Conservation (phyloP, 208 protist species). For the Histomonas meleagridis region DNA sequence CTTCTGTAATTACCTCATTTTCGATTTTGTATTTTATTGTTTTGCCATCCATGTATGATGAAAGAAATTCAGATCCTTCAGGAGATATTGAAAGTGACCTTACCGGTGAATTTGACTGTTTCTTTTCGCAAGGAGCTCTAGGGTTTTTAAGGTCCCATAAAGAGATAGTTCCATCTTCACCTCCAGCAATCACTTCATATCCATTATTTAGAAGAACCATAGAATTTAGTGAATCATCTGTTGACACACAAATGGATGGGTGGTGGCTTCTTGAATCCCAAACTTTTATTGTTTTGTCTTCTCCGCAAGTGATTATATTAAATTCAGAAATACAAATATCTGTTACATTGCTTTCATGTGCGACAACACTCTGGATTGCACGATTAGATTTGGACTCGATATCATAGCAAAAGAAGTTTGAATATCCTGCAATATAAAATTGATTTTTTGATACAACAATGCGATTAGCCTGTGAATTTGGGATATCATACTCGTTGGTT, state of each 20-base stretch:
- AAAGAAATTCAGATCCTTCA: background rate
- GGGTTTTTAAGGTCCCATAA: background rate
- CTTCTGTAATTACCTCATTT: too few species aligned
- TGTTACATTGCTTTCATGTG: slow-evolving; percentile 13
- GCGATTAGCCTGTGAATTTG: slow-evolving; percentile 1
- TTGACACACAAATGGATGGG: background rate
- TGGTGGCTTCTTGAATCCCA: background rate
- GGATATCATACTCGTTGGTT: background rate
- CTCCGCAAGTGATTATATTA: background rate
- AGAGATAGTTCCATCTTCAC: background rate
- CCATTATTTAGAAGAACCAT: background rate
- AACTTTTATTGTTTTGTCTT: background rate
- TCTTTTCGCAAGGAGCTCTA: too few species aligned
- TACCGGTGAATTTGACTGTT: background rate
- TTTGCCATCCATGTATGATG: too few species aligned
- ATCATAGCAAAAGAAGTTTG: background rate
- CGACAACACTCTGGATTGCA: background rate
- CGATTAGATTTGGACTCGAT: background rate
- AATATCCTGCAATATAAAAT: background rate
- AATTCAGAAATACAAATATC: background rate
- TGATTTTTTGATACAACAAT: background rate
- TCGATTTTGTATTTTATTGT: too few species aligned
- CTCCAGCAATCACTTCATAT: background rate
- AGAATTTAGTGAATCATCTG: background rate
- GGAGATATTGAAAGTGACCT: background rate